These are phyloP conservation scores for Solanum tarapatanum DNA, from an alignment of 257 asterid genomes.

Conservation along the genomic window DNA sequence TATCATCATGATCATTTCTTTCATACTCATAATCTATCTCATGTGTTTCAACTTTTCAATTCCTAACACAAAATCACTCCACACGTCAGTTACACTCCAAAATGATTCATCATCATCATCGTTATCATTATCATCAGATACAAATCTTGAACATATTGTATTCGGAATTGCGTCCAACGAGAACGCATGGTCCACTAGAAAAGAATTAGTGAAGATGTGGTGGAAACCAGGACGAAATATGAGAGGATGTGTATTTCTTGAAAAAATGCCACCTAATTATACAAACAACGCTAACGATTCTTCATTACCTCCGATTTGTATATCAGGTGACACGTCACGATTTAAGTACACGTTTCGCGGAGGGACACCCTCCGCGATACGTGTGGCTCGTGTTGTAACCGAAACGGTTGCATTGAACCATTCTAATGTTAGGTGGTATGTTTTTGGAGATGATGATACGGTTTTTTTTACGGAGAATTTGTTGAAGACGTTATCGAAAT, in stretches of 20 bases:
- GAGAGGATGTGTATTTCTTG: conserved; percentile 78
- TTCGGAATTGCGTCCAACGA: conserved; percentile 64
- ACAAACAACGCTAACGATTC: not conserved
- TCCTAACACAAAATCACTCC: conserved; percentile 5
- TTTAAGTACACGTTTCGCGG: not conserved
- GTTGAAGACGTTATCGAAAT: conserved; percentile 45
- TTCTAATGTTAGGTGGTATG: conserved; percentile 44
- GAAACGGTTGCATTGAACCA: not conserved
- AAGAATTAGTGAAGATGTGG: conserved; percentile 50
- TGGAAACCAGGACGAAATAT: conserved; percentile 49
- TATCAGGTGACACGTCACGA: not conserved
- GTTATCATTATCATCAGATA: conserved; percentile 12
- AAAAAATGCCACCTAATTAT: conserved; percentile 5
- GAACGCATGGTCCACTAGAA: conserved; percentile 38
- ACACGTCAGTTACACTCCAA: conserved; percentile 13
- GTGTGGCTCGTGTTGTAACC: not conserved
- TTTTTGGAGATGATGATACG: conserved; percentile 73
- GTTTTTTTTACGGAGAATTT: conserved; percentile 49
- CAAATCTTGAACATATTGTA: conserved; percentile 49
- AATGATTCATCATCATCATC: not conserved
- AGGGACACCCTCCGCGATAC: not conserved
- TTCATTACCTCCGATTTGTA: not conserved
- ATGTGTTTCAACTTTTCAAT: conserved; percentile 12
- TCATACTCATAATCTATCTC: conserved; percentile 16
- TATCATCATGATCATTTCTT: conserved; percentile 14